Evolutionary conservation across 2,329 filamentous ascomycete genomes (phyloP).

Genomic region (Alternaria dauci): DNA sequence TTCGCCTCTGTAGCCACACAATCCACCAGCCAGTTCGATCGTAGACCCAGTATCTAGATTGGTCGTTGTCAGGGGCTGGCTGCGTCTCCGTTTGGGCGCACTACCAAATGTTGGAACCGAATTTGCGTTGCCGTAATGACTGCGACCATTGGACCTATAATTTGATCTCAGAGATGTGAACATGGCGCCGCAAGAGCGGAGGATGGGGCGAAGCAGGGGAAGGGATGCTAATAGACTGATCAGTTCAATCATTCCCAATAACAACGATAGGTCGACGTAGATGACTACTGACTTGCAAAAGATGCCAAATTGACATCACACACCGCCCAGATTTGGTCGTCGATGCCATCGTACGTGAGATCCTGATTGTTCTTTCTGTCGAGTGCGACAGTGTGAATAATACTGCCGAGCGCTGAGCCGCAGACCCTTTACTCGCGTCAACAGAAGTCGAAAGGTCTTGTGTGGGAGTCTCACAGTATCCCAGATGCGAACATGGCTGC

Average conservation of each 20-base stretch:
- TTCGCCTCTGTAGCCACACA: background rate
- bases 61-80: background rate
- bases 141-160: background rate
- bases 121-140: slow-evolving; percentile 8
- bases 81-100: slow-evolving; percentile 8
- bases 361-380: slow-evolving; percentile 22
- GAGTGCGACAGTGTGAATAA: slow-evolving; percentile 26
- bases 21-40: slow-evolving; percentile 22
- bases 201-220: slow-evolving; percentile 29
- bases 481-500: slow-evolving; percentile 33
- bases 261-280: background rate
- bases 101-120: slow-evolving; percentile 23
- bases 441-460: background rate
- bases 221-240: slow-evolving; percentile 22
- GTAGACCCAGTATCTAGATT: slow-evolving; percentile 19
- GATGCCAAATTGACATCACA: slow-evolving; percentile 37
- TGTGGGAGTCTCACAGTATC: slow-evolving; percentile 5
- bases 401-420: slow-evolving; percentile 28
- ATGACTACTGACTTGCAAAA: slow-evolving; percentile 28
- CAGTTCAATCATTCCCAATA: too few species aligned
- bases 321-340: slow-evolving; percentile 37
- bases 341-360: slow-evolving; percentile 32
- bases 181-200: slow-evolving; percentile 24
- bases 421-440: slow-evolving; percentile 20
- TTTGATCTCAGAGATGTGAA: slow-evolving; percentile 18